Percentiles rank a stretch among this genome's conserved stretches.
These are phyloP conservation scores for Nitzschia inconspicua DNA, from an alignment of 108 stramenopile genomes.

Conservation along the genomic window DNA sequence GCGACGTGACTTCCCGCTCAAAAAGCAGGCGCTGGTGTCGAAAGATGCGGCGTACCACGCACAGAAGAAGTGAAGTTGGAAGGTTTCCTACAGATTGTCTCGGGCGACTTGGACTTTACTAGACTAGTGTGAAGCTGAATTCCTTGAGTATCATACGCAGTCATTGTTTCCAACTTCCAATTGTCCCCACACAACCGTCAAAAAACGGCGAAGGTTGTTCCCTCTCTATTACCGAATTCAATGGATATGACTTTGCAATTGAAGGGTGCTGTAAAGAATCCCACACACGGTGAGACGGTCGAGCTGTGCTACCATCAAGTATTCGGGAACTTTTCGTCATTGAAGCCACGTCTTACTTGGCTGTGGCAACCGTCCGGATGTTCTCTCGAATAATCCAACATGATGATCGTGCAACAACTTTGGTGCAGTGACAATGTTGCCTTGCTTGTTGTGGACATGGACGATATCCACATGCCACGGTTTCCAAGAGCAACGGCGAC, in stretches of 20 bases:
- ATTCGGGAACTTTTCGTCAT: conserved; percentile 94
- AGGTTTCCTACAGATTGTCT: conserved; percentile 61
- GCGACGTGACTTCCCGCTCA: too few species aligned
- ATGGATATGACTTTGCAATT: conserved; percentile 90
- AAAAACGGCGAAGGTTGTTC: conserved; percentile 90
- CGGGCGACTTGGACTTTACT: conserved; percentile 58
- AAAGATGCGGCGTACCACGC: conserved; percentile 38
- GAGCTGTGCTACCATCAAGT: conserved; percentile 89
- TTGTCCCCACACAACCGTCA: conserved; percentile 78
- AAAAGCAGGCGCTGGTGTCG: too few species aligned
- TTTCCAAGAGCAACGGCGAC: conserved; percentile 50
- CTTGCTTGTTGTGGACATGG: conserved; percentile 39
- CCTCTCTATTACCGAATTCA: conserved; percentile 71
- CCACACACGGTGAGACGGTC: conserved; percentile 92
- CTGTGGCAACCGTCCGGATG: conserved; percentile 87
- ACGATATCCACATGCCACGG: conserved; percentile 73
- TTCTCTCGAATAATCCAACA: conserved; percentile 65
- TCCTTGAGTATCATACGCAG: conserved; percentile 81
- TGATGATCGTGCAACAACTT: conserved; percentile 56
- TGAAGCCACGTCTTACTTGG: conserved; percentile 93
- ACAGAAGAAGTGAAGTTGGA: conserved; percentile 38
- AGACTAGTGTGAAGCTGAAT: too few species aligned
- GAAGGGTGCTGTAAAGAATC: conserved; percentile 94
- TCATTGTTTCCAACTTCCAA: conserved; percentile 77
- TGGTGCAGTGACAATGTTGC: conserved; percentile 63